Evolutionary conservation across 495 filamentous ascomycete species (phyloP).

Genomic region (Penicillium subrubescens): DNA sequence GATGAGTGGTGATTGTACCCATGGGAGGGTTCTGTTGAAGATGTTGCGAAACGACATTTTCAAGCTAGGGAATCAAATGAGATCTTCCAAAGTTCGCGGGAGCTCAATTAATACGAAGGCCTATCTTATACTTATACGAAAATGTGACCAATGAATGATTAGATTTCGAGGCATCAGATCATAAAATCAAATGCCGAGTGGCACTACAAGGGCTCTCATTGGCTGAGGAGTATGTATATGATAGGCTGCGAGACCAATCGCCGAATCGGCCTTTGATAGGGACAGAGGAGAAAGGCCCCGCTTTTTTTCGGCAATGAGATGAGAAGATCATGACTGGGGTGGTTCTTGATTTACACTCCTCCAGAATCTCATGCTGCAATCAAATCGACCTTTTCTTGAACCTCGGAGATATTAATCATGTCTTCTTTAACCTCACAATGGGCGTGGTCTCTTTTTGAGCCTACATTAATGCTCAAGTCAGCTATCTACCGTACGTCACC

Average conservation of each 20-base stretch:
- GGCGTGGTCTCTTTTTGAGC: neutral
- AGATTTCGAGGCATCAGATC: neutral
- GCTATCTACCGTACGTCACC: neutral
- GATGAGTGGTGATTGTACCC: constrained; percentile 16
- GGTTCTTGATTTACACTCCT: neutral
- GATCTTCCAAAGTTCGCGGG: neutral
- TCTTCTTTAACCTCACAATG: neutral
- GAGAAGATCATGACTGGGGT: neutral
- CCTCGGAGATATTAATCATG: neutral
- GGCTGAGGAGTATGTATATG: neutral
- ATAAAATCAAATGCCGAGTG: constrained; percentile 7
- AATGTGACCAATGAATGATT: neutral
- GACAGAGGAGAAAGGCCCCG: neutral
- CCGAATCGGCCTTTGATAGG: constrained; percentile 4
- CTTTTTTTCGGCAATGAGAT: neutral
- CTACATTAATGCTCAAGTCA: neutral
- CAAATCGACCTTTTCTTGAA: neutral
- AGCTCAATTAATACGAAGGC: no score
- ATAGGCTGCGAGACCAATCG: neutral
- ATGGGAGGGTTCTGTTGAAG: constrained; percentile 13
- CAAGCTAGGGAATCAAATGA: neutral
- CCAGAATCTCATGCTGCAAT: neutral
- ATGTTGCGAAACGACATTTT: neutral
- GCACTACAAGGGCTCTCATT: neutral
- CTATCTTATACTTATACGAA: neutral